Conservation (phyloP, 805 yeast species). For the Ascoidea asiatica region DNA sequence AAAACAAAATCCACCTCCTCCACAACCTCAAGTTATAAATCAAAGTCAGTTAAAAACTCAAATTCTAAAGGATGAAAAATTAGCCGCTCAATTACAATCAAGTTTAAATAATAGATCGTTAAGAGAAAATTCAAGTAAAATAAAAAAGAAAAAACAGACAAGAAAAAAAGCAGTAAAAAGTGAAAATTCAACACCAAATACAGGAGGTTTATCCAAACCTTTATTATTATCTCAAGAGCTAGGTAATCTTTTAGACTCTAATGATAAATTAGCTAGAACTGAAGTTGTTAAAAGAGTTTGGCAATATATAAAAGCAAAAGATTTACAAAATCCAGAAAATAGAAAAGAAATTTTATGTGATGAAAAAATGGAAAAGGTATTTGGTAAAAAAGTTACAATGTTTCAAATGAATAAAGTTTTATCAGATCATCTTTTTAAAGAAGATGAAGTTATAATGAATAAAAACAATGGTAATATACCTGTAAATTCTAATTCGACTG, state of each 20-base stretch:
- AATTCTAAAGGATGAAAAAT: conserved; percentile 11
- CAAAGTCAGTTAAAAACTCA: conserved; percentile 8
- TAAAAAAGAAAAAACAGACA: conserved; percentile 24
- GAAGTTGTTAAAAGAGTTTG: conserved; percentile 59
- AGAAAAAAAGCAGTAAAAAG: conserved; percentile 11
- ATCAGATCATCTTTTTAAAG: conserved; percentile 33
- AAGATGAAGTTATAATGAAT: conserved; percentile 16
- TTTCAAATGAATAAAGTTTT: conserved; percentile 45
- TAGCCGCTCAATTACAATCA: conserved; percentile 3
- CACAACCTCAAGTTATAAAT: background rate
- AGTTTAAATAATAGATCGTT: background rate
- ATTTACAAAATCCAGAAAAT: conserved; percentile 56
- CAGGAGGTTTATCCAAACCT: conserved; percentile 5
- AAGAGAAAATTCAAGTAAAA: conserved; percentile 8
- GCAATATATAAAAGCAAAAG: conserved; percentile 51
- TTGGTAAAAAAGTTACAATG: conserved; percentile 46
- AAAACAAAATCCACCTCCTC: conserved; percentile 18
- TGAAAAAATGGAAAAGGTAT: conserved; percentile 37
- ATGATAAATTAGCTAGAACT: conserved; percentile 41
- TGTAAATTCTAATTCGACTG: background rate
- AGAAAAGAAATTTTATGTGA: conserved; percentile 54
- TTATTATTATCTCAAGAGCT: background rate
- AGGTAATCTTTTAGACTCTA: background rate
- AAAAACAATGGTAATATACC: too few species aligned
- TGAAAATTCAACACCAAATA: conserved; percentile 9